phyloP scores from a whole-genome alignment of 805 yeast genomes.

The Ogataea methanolica region DNA sequence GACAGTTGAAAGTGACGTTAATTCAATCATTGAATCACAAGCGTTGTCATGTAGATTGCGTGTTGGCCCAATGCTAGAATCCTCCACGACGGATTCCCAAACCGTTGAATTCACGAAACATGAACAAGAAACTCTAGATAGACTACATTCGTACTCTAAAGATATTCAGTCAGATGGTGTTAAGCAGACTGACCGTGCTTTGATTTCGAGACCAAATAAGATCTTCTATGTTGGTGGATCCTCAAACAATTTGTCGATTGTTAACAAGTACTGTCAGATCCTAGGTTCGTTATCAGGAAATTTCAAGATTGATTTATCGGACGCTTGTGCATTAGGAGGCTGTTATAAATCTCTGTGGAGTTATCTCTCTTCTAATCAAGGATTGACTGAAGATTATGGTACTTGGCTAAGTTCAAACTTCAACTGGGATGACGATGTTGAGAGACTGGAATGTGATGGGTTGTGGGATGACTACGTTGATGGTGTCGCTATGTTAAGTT shows the following conservation, averaged over 20 bases:
- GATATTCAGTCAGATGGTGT: conserved; percentile 46
- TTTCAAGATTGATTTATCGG: conserved; percentile 68
- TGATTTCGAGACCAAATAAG: conserved; percentile 56
- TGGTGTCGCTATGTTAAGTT: conserved; percentile 50
- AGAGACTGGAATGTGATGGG: conserved; percentile 34
- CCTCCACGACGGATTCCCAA: conserved; percentile 6
- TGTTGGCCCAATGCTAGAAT: conserved; percentile 68
- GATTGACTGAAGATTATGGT: conserved; percentile 31
- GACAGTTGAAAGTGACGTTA: conserved; percentile 60
- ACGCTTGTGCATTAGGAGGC: conserved; percentile 92
- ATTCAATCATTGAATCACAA: conserved; percentile 80
- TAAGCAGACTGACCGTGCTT: conserved; percentile 37
- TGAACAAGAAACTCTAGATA: conserved; percentile 19
- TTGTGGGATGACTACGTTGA: conserved; percentile 45
- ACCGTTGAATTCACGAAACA: background rate
- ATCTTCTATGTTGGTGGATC: conserved; percentile 88
- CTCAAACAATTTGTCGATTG: conserved; percentile 64
- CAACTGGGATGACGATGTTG: conserved; percentile 44
- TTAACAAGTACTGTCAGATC: conserved; percentile 63
- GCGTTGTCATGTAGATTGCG: conserved; percentile 80
- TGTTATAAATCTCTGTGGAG: conserved; percentile 85
- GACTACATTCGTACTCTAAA: conserved; percentile 26
- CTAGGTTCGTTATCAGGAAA: conserved; percentile 65
- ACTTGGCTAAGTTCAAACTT: conserved; percentile 43
- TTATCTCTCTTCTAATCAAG: conserved; percentile 29